Evolutionary conservation across 768 basidiomycete species (phyloP).

Genomic region (Amanita thiersii): DNA sequence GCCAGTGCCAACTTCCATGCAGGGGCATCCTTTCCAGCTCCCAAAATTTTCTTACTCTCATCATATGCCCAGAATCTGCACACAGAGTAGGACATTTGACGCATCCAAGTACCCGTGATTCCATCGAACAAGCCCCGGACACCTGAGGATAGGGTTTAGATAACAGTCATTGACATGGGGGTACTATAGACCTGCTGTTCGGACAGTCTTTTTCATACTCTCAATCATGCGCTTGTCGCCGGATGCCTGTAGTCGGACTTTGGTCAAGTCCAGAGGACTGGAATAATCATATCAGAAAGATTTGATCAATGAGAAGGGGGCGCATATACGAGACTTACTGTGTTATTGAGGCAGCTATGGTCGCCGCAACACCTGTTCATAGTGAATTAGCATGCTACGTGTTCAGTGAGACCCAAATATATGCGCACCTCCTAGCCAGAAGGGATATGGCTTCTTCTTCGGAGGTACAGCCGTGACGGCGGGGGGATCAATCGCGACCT

Average conservation of each 20-base stretch:
- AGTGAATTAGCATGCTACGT: neutral
- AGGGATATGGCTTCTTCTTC: constrained; percentile 73
- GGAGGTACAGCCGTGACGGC: constrained; percentile 12
- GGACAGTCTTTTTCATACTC: constrained; percentile 75
- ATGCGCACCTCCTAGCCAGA: constrained; percentile 78
- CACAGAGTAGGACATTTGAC: constrained; percentile 90
- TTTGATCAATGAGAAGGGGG: neutral
- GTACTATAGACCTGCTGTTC: constrained; percentile 55
- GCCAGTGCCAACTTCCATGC: constrained; percentile 78
- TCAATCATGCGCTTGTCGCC: constrained; percentile 89
- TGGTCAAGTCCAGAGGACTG: constrained; percentile 82
- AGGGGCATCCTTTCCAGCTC: constrained; percentile 62
- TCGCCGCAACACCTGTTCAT: constrained; percentile 59
- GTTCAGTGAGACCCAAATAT: constrained; percentile 7
- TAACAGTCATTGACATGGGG: constrained; percentile 11
- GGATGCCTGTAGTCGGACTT: constrained; percentile 86
- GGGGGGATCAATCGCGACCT: constrained; percentile 8
- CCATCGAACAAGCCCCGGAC: constrained; percentile 76
- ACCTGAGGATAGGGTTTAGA: constrained; percentile 25
- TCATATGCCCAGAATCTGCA: constrained; percentile 94
- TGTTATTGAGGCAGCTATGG: constrained; percentile 83
- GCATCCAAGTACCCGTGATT: constrained; percentile 80
- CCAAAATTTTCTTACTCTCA: constrained; percentile 78
- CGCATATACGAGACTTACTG: constrained; percentile 41
- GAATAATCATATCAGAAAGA: neutral